Evolutionary conservation across 331 rosid genomes (phyloP), one percentile per base, ranked within the genome.

Genomic region (Saraca asoca): DNA sequence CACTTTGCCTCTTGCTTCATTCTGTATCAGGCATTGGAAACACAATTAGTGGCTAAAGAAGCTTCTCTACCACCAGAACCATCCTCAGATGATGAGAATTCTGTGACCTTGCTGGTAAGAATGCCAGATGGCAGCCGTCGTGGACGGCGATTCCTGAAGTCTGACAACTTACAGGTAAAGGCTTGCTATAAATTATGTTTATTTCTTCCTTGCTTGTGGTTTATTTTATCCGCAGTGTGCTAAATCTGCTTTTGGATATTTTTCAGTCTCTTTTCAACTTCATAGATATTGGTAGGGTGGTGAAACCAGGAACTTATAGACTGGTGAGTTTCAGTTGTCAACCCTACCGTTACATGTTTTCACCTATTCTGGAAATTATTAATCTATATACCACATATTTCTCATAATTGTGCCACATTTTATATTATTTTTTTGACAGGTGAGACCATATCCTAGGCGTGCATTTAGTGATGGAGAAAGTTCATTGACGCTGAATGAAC

Each of bases 61-160:
- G 92, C 71, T 48, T 77, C 89, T 39, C 83, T 94, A 33, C 96
- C 96, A 13, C 73, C 78, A 11, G 99, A 94, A 79, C 97, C 99
- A 81, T 74, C 89, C 62, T 49, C 85, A 2, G 81, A 82, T 68
- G 85, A 86, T 75, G 96, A 83, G 45, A 85, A 81, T 75, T 88
- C 97, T 53, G 86, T 94, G 38, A 90, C 81, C 73, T 82, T 94
- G 70, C 55, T 83, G 65, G 95, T 90, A 73, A 83, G 84, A 71
- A 90, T 94, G 99, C 96, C 97, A 42, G 91, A 94, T 81, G 99
- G 99, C 53, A 94, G 84, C 63, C 95, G 90, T 58, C 96, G 78
- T 0, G 99, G 97, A 31, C 99, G 99, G 42, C 88, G 91, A 49
- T 94, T 94, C 79, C 88, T 86, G 70, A 90, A 79, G 76, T 81